These are phyloP conservation scores for Cordyceps javanica DNA, from an alignment of 2,329 filamentous ascomycete species.

Conservation along the genomic window DNA sequence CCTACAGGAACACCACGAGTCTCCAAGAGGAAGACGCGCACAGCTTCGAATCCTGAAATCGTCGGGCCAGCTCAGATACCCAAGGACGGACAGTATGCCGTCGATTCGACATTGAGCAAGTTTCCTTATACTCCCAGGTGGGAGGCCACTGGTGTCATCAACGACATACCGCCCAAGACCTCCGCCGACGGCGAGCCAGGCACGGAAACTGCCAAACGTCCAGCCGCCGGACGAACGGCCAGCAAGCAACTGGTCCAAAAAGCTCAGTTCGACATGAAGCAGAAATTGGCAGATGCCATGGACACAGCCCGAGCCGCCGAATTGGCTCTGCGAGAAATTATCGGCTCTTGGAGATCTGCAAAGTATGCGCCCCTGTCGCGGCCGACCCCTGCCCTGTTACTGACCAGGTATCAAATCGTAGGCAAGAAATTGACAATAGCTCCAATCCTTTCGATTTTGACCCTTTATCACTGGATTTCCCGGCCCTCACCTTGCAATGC, in stretches of 20 bases:
- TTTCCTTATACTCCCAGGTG: conserved; percentile 55
- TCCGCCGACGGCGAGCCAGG: conserved; percentile 27
- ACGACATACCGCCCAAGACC: conserved; percentile 53
- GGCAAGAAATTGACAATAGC: conserved; percentile 48
- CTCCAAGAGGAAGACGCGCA: conserved; percentile 31
- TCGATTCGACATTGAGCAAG: conserved; percentile 48
- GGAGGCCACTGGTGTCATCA: conserved; percentile 74
- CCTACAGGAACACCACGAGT: conserved; percentile 45
- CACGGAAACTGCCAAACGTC: conserved; percentile 30
- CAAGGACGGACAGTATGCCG: conserved; percentile 36
- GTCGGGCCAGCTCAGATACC: conserved; percentile 33
- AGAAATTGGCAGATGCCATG: conserved; percentile 59
- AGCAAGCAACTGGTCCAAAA: conserved; percentile 51
- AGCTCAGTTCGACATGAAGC: conserved; percentile 56
- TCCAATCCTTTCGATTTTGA: conserved; percentile 71
- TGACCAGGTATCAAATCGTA: conserved; percentile 24
- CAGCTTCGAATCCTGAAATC: conserved; percentile 33
- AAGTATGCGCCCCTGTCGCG: conserved; percentile 52
- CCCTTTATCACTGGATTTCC: conserved; percentile 77
- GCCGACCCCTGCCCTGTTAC: not conserved
- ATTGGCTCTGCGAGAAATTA: conserved; percentile 74
- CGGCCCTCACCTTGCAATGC: conserved; percentile 74
- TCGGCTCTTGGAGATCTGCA: conserved; percentile 76
- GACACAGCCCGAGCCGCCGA: conserved; percentile 82
- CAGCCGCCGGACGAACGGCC: conserved; percentile 34